These are phyloP conservation scores for Geotrichum bryndzae DNA, from an alignment of 1,139 yeast genomes.

Conservation along the genomic window DNA sequence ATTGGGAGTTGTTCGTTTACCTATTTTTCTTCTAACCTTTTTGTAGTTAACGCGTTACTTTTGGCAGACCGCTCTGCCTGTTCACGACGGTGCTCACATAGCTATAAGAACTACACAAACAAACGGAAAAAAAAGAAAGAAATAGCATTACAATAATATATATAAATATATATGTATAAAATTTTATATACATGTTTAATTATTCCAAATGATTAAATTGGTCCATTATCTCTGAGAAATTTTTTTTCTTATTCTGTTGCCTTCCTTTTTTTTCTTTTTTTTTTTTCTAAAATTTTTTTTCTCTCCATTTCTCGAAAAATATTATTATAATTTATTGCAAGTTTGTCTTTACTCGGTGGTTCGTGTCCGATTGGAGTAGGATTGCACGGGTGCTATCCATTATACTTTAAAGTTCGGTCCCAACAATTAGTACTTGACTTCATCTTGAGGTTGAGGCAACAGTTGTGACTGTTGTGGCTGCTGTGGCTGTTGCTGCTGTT, in stretches of 20 bases:
- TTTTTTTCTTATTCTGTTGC: too few species aligned
- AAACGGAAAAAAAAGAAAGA: too few species aligned
- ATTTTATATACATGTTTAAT: too few species aligned
- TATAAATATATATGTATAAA: too few species aligned
- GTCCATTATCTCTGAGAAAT: neutral
- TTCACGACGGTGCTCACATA: too few species aligned
- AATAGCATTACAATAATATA: too few species aligned
- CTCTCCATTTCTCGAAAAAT: neutral
- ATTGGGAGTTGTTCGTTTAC: too few species aligned
- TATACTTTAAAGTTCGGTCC: neutral
- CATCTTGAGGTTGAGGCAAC: neutral
- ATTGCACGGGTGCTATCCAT: neutral
- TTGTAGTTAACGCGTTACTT: neutral
- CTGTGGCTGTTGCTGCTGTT: conserved; percentile 7
- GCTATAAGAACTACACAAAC: too few species aligned
- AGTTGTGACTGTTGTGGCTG: neutral
- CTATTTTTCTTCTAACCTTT: too few species aligned
- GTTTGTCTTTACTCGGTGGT: neutral
- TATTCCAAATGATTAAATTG: neutral
- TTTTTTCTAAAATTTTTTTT: neutral
- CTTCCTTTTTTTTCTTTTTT: neutral
- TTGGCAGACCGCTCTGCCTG: too few species aligned
- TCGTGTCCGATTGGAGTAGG: neutral
- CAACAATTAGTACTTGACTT: neutral
- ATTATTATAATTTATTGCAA: neutral